phyloP scores from a whole-genome alignment of 1,139 yeast species.

The Suhomyces wounanorum region DNA sequence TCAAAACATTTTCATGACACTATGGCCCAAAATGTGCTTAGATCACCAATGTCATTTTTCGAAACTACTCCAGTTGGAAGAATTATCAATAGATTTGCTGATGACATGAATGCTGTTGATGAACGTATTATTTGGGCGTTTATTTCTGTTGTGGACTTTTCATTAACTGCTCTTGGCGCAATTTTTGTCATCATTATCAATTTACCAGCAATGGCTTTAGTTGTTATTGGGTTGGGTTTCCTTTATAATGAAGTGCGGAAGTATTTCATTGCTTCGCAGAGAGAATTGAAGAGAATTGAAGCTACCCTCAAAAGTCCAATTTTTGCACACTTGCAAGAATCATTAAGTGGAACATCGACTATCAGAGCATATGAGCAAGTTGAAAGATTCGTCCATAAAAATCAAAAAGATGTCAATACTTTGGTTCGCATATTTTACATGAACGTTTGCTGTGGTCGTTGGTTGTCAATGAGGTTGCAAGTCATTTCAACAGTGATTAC shows the following conservation, averaged over 20 bases:
- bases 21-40: constrained; percentile 28
- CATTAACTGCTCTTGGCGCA: constrained; percentile 27
- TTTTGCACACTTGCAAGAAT: constrained; percentile 41
- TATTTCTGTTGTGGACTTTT: constrained; percentile 26
- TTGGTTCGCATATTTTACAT: constrained; percentile 26
- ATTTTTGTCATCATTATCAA: constrained; percentile 32
- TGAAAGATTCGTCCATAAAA: constrained; percentile 29
- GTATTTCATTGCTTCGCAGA: constrained; percentile 37
- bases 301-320: constrained; percentile 37
- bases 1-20: constrained; percentile 28
- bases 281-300: constrained; percentile 39
- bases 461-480: constrained; percentile 44
- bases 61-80: constrained; percentile 37
- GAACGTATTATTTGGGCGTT: constrained; percentile 35
- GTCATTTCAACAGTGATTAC: constrained; percentile 37
- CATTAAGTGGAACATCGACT: constrained; percentile 40
- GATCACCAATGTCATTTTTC: constrained; percentile 37
- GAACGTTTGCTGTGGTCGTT: constrained; percentile 32
- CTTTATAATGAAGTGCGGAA: constrained; percentile 34
- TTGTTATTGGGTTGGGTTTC: constrained; percentile 24
- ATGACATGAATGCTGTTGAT: constrained; percentile 37
- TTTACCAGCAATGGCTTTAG: constrained; percentile 36
- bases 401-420: constrained; percentile 24
- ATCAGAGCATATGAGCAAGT: constrained; percentile 34
- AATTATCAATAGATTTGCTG: constrained; percentile 33